A percentile compares a stretch with the other conserved stretches of the same genome.
Conservation (phyloP, 306 rosid species). For the Astragalus membranaceus region DNA sequence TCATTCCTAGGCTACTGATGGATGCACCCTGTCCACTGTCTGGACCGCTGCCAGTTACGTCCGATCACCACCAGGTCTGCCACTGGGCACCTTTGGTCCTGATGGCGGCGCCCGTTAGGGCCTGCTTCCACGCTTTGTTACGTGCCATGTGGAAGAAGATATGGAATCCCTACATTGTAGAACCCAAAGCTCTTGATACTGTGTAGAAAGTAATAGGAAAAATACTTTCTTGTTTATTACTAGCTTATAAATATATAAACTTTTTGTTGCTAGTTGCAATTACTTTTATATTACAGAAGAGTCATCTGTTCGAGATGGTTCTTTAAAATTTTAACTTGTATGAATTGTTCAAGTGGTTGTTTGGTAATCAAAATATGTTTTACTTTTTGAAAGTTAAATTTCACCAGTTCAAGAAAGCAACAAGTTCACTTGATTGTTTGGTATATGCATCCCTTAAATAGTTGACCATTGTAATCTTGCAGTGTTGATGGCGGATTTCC, state of each 20-base stretch:
- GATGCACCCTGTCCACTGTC: too few species aligned
- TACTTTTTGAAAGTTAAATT: background rate
- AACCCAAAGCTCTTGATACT: too few species aligned
- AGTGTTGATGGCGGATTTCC: constrained; percentile 83
- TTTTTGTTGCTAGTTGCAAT: constrained; percentile 4
- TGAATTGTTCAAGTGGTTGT: constrained; percentile 7
- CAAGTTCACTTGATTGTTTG: constrained; percentile 3
- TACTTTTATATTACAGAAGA: background rate
- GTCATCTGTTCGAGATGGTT: background rate
- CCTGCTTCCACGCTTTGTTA: too few species aligned
- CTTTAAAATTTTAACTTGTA: constrained; percentile 2
- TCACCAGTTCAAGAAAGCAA: constrained; percentile 4
- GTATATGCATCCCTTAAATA: constrained; percentile 19
- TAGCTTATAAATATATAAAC: background rate
- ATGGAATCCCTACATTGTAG: too few species aligned
- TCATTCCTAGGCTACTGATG: too few species aligned
- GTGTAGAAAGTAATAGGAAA: too few species aligned
- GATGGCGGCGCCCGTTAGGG: too few species aligned
- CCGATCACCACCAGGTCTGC: too few species aligned
- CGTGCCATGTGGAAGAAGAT: too few species aligned
- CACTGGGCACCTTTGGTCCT: too few species aligned
- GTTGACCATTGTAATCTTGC: constrained; percentile 30
- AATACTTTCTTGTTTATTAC: background rate
- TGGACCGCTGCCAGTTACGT: too few species aligned
- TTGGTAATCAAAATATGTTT: constrained; percentile 6